phyloP scores from a whole-genome alignment of 176 grass and related monocot species.

The Carex scoparia region DNA sequence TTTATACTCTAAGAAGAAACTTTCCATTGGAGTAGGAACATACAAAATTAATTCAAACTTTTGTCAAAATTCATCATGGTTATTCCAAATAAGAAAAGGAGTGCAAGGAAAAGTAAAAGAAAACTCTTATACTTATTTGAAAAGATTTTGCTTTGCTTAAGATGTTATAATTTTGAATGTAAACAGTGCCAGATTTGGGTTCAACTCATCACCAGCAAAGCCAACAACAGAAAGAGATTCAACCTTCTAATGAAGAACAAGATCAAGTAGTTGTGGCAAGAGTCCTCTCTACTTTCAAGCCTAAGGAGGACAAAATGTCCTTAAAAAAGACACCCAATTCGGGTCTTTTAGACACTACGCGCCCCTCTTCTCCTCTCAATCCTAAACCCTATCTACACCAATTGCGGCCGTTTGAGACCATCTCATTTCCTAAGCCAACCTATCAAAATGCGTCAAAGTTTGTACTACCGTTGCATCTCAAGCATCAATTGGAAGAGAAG shows the following conservation, averaged over 20 bases:
- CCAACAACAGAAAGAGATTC: conserved; percentile 33
- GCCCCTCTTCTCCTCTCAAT: conserved; percentile 20
- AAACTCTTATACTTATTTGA: not conserved
- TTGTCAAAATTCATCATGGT: not conserved
- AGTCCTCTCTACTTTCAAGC: conserved; percentile 46
- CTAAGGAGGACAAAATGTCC: conserved; percentile 25
- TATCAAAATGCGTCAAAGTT: conserved; percentile 31
- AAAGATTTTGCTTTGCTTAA: not conserved
- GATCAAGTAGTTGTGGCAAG: conserved; percentile 60
- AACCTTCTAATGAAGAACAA: conserved; percentile 43
- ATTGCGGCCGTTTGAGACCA: conserved; percentile 25
- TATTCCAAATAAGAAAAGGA: not conserved
- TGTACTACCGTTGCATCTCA: conserved; percentile 40
- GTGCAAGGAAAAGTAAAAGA: not conserved
- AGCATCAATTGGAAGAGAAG: conserved; percentile 21
- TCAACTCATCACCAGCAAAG: not conserved
- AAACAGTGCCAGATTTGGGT: conserved; percentile 62
- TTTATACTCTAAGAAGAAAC: not conserved
- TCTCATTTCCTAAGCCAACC: not conserved
- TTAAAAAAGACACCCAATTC: conserved; percentile 9
- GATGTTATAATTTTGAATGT: not conserved
- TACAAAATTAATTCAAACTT: not conserved
- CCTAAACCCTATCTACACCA: conserved; percentile 38
- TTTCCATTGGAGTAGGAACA: not conserved
- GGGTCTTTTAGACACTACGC: not conserved